Percentiles rank a stretch among this genome's conserved stretches.
phyloP scores from a whole-genome alignment of 768 basidiomycete genomes.

The Rhizopogon vesiculosus region DNA sequence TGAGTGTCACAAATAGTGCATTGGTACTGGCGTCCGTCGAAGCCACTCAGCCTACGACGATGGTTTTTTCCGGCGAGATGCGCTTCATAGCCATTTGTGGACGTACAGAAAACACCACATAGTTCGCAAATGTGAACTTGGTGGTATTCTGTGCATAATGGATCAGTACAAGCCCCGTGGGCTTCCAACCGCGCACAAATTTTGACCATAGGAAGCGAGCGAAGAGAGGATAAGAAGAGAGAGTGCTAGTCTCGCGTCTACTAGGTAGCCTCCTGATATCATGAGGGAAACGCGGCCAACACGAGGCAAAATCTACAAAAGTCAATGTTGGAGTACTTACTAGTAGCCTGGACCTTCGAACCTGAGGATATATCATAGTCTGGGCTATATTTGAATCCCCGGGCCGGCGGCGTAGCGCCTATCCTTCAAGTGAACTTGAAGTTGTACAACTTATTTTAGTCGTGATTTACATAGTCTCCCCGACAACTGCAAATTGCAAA shows the following conservation, averaged over 20 bases:
- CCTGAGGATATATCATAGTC: no score
- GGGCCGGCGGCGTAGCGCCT: no score
- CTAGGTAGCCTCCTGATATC: neutral
- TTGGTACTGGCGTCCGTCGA: slow-evolving; percentile 7
- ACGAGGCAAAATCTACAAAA: neutral
- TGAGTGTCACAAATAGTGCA: slow-evolving; percentile 30
- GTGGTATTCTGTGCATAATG: slow-evolving; percentile 29
- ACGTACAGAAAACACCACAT: slow-evolving; percentile 32
- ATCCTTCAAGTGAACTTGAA: no score
- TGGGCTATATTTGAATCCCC: no score
- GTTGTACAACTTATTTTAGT: no score
- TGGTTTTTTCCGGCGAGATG: slow-evolving; percentile 31
- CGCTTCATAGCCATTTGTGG: slow-evolving; percentile 12
- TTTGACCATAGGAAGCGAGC: neutral
- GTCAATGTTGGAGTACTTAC: no score
- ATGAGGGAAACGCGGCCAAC: neutral
- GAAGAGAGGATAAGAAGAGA: neutral
- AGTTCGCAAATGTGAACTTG: slow-evolving; percentile 33
- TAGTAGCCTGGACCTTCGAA: no score
- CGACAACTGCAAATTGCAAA: no score
- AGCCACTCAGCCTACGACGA: slow-evolving; percentile 19
- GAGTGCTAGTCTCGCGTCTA: neutral
- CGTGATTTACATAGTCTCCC: no score
- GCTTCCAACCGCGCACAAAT: slow-evolving; percentile 35
- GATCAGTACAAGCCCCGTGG: slow-evolving; percentile 29